phyloP scores from a whole-genome alignment of 768 basidiomycete species.

The Auricularia sp. region DNA sequence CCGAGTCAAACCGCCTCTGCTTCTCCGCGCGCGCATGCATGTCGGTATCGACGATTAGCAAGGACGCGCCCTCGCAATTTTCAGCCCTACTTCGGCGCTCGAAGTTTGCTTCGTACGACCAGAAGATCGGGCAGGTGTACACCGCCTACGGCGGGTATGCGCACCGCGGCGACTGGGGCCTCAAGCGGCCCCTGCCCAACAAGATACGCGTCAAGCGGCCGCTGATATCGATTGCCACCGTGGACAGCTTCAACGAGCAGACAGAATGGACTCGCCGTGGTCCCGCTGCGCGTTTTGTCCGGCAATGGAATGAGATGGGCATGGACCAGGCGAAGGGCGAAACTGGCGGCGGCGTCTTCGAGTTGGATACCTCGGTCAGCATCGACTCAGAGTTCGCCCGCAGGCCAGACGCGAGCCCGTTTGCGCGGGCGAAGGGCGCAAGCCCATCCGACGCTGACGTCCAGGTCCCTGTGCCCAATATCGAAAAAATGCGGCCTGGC shows the following conservation, averaged over 20 bases:
- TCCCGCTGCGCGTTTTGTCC: conserved; percentile 54
- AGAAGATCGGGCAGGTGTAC: conserved; percentile 68
- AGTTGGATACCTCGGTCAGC: conserved; percentile 29
- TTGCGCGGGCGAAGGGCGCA: background rate
- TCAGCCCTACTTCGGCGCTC: conserved; percentile 69
- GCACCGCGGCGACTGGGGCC: conserved; percentile 71
- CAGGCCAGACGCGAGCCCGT: background rate
- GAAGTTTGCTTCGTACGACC: conserved; percentile 73
- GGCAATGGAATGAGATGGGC: conserved; percentile 55
- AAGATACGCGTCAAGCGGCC: conserved; percentile 46
- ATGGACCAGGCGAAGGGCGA: conserved; percentile 18
- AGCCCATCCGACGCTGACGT: background rate
- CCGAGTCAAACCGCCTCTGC: too few relatives aligned
- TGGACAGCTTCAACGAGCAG: conserved; percentile 66
- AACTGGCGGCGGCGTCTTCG: conserved; percentile 20
- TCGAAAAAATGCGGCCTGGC: conserved; percentile 46
- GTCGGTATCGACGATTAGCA: background rate
- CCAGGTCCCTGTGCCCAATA: conserved; percentile 34
- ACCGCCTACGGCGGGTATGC: conserved; percentile 57
- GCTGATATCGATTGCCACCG: conserved; percentile 52
- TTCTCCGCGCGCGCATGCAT: too few relatives aligned
- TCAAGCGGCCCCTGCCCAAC: conserved; percentile 66
- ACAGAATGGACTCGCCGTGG: conserved; percentile 69
- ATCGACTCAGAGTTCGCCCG: conserved; percentile 38
- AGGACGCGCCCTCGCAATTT: conserved; percentile 50